Evolutionary conservation across 306 rosid genomes (phyloP).

Genomic region (Vigna radiata): DNA sequence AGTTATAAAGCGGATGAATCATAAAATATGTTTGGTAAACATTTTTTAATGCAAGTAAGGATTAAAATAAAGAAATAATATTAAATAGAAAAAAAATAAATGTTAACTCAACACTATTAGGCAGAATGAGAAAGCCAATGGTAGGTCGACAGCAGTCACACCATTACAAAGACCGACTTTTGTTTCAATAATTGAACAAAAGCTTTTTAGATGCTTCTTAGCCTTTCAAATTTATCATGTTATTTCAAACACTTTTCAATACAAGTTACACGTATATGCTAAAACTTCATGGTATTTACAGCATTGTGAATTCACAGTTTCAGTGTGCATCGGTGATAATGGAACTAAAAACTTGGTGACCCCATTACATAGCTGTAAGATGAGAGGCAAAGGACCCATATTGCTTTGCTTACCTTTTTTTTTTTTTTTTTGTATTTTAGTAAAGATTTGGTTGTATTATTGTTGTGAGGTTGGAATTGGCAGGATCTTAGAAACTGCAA

Average conservation of each 20-base stretch:
- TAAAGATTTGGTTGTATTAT: slow-evolving; percentile 25
- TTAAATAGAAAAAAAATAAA: background rate
- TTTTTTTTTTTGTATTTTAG: slow-evolving; percentile 45
- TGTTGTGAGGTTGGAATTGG: slow-evolving; percentile 52
- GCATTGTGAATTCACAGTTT: background rate
- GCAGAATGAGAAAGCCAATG: slow-evolving; percentile 11
- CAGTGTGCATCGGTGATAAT: background rate
- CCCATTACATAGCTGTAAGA: slow-evolving; percentile 62
- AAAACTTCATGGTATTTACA: background rate
- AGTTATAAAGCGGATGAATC: background rate
- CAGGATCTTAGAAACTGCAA: slow-evolving; percentile 20
- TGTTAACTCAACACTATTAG: slow-evolving; percentile 16
- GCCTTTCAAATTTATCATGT: slow-evolving; percentile 29
- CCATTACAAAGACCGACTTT: slow-evolving; percentile 44
- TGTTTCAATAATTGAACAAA: slow-evolving; percentile 44
- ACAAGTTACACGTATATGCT: too few species aligned
- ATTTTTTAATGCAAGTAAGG: background rate
- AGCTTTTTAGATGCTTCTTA: slow-evolving; percentile 25
- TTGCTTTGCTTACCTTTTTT: slow-evolving; percentile 39
- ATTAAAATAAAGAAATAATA: background rate
- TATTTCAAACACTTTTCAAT: background rate
- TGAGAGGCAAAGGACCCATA: slow-evolving; percentile 53
- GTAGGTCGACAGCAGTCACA: slow-evolving; percentile 35
- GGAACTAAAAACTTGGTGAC: slow-evolving; percentile 50
- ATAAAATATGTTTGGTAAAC: background rate